Evolutionary conservation across 2,329 filamentous ascomycete genomes (phyloP).

Genomic region (Phialophora verrucosa): DNA sequence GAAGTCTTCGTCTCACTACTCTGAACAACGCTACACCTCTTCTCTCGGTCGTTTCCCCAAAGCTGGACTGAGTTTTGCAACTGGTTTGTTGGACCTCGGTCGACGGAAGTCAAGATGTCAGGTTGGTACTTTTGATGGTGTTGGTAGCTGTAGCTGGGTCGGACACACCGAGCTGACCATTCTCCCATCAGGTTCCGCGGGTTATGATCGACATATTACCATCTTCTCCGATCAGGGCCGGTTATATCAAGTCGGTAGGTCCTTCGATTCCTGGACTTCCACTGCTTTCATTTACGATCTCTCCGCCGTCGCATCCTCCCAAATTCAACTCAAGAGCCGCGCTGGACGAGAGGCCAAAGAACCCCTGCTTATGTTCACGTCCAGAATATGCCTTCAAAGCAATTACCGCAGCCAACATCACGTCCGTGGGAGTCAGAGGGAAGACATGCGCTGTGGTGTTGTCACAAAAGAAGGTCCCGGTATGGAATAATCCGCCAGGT

Average conservation of each 20-base stretch:
- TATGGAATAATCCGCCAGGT: constrained; percentile 58
- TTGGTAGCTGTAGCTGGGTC: constrained; percentile 29
- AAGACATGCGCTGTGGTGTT: constrained; percentile 97
- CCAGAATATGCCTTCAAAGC: constrained; percentile 99
- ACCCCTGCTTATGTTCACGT: constrained; percentile 35
- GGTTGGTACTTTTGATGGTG: constrained; percentile 44
- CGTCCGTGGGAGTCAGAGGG: constrained; percentile 91
- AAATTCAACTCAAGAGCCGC: background rate
- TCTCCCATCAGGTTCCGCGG: constrained; percentile 70
- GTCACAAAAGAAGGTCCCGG: constrained; percentile 99
- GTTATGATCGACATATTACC: constrained; percentile 98
- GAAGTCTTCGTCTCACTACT: constrained; percentile 9
- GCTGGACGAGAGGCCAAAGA: background rate
- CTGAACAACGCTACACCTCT: constrained; percentile 19
- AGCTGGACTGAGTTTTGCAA: constrained; percentile 24
- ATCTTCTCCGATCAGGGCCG: constrained; percentile 99
- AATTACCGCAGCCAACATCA: constrained; percentile 98
- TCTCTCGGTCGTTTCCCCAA: constrained; percentile 4
- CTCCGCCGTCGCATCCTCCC: background rate
- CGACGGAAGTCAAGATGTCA: constrained; percentile 48
- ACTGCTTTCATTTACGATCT: constrained; percentile 1
- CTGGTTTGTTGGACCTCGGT: constrained; percentile 29
- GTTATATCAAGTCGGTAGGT: constrained; percentile 98
- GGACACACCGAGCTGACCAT: constrained; percentile 39
- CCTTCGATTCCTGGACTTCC: constrained; percentile 15